Base-by-base conservation (phyloP, 345 rosid genomes). In the Citrus unshiu region DNA sequence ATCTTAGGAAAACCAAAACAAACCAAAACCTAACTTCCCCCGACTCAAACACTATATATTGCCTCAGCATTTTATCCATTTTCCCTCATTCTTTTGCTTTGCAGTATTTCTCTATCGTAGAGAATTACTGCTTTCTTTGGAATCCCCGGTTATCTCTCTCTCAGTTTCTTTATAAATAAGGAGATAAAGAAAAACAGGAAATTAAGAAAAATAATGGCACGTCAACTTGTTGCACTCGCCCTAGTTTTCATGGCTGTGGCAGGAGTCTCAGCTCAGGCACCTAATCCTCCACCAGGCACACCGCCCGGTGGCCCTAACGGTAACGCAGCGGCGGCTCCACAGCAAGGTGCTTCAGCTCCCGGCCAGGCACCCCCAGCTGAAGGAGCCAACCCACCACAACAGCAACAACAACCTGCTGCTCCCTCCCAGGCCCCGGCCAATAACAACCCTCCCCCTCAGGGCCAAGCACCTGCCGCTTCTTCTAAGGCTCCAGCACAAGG, bases 221-320 rank as follows among this genome's bases (percentile, higher is more conserved):
- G 74, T 60, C 72, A 40, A 61, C 6, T 59, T 16, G 19, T 61
- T 22, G 68, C 18, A 22, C 27, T 70, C 4, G 69, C 80, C 46
- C 68, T 69, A 21, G n/a, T 61, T 22, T 70, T 60, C 58, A 35
- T 87, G 65, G 84, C 54, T 6, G 63, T 84, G n/a, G 89, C 70
- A 5, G 75, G 70, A 3, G 87, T 80, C 19, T 84, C 90, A 1
- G 88, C 86, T 0, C 82, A 85, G 0, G 73, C 87, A 57, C 88
- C 88, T 0, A 24, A 59, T 12, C 10, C 62, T 29, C 37, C 79
- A 16, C 51, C 51, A 46, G 51, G 51, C 18, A 46, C 51, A 46
- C 51, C 51, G 18, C 51, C 51, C 51, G 51, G 51, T 46, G 51
- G 51, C 51, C 51, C 51, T 46, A 46, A 46, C 0, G 51, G 51